These are phyloP conservation scores for Lactuca saligna DNA, from an alignment of 129 eudicot genomes.

Conservation along the genomic window DNA sequence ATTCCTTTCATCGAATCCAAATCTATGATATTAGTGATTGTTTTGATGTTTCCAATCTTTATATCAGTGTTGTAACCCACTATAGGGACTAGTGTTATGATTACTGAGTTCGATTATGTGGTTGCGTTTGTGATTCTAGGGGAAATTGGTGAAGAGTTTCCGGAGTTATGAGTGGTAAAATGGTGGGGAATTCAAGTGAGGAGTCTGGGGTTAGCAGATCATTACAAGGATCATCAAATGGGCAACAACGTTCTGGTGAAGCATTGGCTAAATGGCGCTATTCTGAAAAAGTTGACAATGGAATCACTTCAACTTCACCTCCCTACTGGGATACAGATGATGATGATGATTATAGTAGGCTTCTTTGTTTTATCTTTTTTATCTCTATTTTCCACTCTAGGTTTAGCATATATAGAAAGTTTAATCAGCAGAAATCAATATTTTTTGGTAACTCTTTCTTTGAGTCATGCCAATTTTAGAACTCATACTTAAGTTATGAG, in stretches of 20 bases:
- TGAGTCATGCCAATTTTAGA: too few relatives aligned
- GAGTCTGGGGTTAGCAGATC: slow-evolving; percentile 69
- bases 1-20: slow-evolving; percentile 3
- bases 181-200: slow-evolving; percentile 27
- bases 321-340: slow-evolving; percentile 88
- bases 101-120: slow-evolving; percentile 15
- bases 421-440: not conserved
- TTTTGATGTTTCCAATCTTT: slow-evolving; percentile 5
- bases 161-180: too few relatives aligned
- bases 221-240: slow-evolving; percentile 54
- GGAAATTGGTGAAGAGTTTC: too few relatives aligned
- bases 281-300: slow-evolving; percentile 72
- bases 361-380: not conserved
- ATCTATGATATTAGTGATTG: slow-evolving; percentile 2
- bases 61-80: not conserved
- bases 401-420: not conserved
- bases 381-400: not conserved
- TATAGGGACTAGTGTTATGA: not conserved
- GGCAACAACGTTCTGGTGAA: slow-evolving; percentile 70
- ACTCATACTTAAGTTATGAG: too few relatives aligned
- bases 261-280: slow-evolving; percentile 76
- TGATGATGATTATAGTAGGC: slow-evolving; percentile 73
- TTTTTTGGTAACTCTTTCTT: not conserved
- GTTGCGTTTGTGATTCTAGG: not conserved
- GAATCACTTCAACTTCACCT: slow-evolving; percentile 68